A percentile compares a stretch with the other conserved stretches of the same genome.
Evolutionary conservation across 768 basidiomycete species (phyloP).

Genomic region (Agaricus subrufescens): DNA sequence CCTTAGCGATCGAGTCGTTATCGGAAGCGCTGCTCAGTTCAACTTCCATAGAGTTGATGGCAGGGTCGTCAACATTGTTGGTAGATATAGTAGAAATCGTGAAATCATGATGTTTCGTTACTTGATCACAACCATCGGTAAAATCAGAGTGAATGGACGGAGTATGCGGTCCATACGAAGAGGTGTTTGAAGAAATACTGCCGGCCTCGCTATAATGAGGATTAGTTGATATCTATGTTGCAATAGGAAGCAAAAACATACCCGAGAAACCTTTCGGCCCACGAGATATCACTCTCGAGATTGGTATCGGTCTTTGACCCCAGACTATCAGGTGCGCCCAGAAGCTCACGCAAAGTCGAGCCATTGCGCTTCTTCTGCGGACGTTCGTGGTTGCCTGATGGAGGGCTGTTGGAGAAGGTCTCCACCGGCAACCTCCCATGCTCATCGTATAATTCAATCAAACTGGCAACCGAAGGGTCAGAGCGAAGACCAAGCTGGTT

Average conservation of each 20-base stretch:
- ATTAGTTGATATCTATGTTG: not conserved
- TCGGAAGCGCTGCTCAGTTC: constrained; percentile 56
- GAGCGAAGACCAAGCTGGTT: constrained; percentile 59
- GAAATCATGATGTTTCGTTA: constrained; percentile 22
- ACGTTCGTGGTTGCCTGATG: constrained; percentile 23
- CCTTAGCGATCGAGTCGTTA: constrained; percentile 13
- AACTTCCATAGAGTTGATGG: constrained; percentile 73
- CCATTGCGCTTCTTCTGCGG: constrained; percentile 54
- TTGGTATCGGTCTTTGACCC: constrained; percentile 31
- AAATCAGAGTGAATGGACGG: constrained; percentile 31
- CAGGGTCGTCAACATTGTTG: constrained; percentile 35
- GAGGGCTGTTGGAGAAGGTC: constrained; percentile 63
- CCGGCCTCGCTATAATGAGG: constrained; percentile 37
- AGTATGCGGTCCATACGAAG: constrained; percentile 47
- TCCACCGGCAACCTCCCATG: constrained; percentile 56
- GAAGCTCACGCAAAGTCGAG: constrained; percentile 69
- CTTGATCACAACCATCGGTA: constrained; percentile 20
- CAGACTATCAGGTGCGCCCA: constrained; percentile 46
- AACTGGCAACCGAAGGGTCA: constrained; percentile 75
- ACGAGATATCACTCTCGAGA: constrained; percentile 73
- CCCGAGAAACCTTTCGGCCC: constrained; percentile 76
- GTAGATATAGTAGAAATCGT: constrained; percentile 41
- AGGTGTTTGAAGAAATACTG: constrained; percentile 15
- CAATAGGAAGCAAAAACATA: constrained; percentile 23
- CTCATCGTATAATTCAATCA: constrained; percentile 71